Conservation (phyloP, 75 land plant species). For the Azolla pinnata region DNA sequence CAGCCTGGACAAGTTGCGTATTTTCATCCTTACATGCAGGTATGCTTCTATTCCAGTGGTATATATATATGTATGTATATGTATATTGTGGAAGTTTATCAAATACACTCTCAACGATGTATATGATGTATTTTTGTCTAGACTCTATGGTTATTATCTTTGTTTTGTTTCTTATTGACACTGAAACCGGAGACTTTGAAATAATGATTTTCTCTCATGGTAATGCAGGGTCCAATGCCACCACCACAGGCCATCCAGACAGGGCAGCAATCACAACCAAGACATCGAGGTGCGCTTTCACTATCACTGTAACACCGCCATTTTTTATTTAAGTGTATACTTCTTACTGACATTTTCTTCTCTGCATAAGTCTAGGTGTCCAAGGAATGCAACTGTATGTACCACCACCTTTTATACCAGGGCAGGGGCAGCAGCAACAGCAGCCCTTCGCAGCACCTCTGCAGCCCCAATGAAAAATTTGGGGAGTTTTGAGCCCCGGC, state of each 20-base stretch:
- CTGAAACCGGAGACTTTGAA: neutral
- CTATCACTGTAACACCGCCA: neutral
- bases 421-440: no score
- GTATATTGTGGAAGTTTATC: neutral
- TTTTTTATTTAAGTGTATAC: neutral
- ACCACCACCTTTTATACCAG: slow-evolving; percentile 1
- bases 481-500: no score
- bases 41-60: neutral
- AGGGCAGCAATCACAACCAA: neutral
- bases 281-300: neutral
- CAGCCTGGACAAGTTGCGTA: slow-evolving; percentile 35
- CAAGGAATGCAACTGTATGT: slow-evolving; percentile 5
- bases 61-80: neutral
- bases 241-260: neutral
- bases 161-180: neutral
- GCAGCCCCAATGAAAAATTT: no score
- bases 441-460: no score
- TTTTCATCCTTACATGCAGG: slow-evolving; percentile 29
- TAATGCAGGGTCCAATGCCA: neutral
- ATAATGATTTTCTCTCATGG: neutral
- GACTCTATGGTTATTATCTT: neutral
- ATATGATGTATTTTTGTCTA: neutral
- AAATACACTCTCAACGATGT: neutral
- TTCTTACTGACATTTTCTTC: neutral
- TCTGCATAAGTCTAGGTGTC: neutral